Evolutionary conservation across 371 early-diverging fungal genomes (phyloP).

Genomic region (Mucor saturninus): DNA sequence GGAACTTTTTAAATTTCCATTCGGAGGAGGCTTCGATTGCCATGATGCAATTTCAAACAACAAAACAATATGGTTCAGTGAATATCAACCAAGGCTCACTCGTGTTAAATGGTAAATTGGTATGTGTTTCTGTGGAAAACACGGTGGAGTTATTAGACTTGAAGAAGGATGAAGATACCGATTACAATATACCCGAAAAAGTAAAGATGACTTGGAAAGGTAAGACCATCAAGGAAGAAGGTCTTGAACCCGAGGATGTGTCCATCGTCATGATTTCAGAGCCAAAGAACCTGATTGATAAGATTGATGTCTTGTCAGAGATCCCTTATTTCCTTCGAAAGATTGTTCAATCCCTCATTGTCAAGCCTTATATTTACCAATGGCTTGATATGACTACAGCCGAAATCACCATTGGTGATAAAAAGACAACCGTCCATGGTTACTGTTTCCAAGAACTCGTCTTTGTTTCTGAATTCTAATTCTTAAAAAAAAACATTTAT

Average conservation of each 20-base stretch:
- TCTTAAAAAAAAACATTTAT: constrained; percentile 1
- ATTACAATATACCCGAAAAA: constrained; percentile 80
- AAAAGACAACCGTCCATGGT: constrained; percentile 62
- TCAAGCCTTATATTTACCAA: constrained; percentile 93
- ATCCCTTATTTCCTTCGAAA: constrained; percentile 89
- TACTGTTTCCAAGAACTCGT: constrained; percentile 73
- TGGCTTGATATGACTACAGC: constrained; percentile 75
- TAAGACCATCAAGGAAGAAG: constrained; percentile 63
- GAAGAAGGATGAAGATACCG: constrained; percentile 69
- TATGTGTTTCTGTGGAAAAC: constrained; percentile 81
- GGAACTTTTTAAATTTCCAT: constrained; percentile 83
- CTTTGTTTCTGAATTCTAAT: constrained; percentile 57
- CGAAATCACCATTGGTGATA: constrained; percentile 70
- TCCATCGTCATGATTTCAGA: constrained; percentile 66
- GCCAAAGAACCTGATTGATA: constrained; percentile 67
- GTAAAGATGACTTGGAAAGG: constrained; percentile 77
- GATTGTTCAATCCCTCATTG: constrained; percentile 88
- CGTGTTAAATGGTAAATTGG: constrained; percentile 66
- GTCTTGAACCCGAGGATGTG: constrained; percentile 63
- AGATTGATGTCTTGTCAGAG: constrained; percentile 87
- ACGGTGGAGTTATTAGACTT: constrained; percentile 56
- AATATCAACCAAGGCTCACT: constrained; percentile 80
- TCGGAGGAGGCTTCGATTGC: constrained; percentile 63
- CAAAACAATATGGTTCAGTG: constrained; percentile 72
- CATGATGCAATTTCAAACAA: constrained; percentile 84